Evolutionary conservation across 208 protist genomes (phyloP).

Genomic region (Trypanosoma melophagium): DNA sequence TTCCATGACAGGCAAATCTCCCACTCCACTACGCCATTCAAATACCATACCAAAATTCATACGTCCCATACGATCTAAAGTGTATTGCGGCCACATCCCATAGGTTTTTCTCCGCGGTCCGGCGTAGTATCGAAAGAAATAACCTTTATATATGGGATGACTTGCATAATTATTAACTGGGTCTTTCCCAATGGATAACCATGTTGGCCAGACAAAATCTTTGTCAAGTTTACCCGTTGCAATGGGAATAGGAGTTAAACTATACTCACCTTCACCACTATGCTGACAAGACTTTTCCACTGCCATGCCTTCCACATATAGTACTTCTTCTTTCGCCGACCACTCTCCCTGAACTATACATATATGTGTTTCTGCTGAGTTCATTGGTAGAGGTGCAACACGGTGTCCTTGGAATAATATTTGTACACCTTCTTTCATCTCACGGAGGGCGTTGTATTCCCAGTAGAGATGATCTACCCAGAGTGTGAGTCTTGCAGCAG

Average conservation of each 20-base stretch:
- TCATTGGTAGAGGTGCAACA: not conserved
- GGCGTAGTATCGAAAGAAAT: not conserved
- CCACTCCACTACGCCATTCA: conserved; percentile 12
- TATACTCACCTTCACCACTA: no score
- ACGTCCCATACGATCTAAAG: conserved; percentile 16
- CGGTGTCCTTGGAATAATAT: not conserved
- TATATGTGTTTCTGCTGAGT: not conserved
- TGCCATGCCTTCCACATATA: not conserved
- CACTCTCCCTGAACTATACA: not conserved
- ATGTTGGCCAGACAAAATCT: not conserved
- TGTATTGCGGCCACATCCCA: not conserved
- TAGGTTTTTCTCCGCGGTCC: not conserved
- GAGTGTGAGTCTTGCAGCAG: not conserved
- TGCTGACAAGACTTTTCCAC: no score
- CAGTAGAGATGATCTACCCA: not conserved
- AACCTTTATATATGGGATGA: not conserved
- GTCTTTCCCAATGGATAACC: not conserved
- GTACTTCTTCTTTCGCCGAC: not conserved
- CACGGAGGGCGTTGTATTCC: not conserved
- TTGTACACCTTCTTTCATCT: not conserved
- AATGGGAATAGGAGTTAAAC: no score
- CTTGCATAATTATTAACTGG: not conserved
- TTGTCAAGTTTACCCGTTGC: no score
- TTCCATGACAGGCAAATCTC: not conserved
- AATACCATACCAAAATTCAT: conserved; percentile 23